Evolutionary conservation across 1,284 basidiomycete species (phyloP).

Genomic region (Apiotrichum sp.): DNA sequence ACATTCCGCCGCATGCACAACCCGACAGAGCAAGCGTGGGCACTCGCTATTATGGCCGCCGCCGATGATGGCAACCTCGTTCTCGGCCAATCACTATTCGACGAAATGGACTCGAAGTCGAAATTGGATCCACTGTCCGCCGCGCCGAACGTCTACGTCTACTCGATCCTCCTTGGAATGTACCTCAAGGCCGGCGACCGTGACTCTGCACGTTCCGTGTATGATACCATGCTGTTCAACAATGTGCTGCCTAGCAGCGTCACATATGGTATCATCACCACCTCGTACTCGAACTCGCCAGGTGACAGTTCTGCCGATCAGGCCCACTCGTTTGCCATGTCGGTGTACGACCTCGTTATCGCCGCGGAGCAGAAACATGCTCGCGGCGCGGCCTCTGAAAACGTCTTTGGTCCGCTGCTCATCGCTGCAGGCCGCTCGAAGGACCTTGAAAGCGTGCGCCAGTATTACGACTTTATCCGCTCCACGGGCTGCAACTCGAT

Average conservation of each 20-base stretch:
- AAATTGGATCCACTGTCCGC: constrained; percentile 33
- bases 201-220: constrained; percentile 59
- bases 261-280: constrained; percentile 67
- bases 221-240: constrained; percentile 65
- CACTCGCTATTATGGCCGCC: constrained; percentile 74
- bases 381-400: constrained; percentile 25
- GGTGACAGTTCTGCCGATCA: constrained; percentile 26
- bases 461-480: constrained; percentile 48
- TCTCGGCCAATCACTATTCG: constrained; percentile 62
- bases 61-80: constrained; percentile 67
- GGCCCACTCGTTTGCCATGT: constrained; percentile 37
- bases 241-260: constrained; percentile 64
- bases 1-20: constrained; percentile 57
- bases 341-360: constrained; percentile 19
- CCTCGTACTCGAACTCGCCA: constrained; percentile 43
- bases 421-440: constrained; percentile 25
- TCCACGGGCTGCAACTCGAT: constrained; percentile 9
- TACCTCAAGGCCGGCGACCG: constrained; percentile 60
- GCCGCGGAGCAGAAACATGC: constrained; percentile 14
- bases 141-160: constrained; percentile 53
- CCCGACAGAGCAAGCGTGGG: constrained; percentile 54
- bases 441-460: constrained; percentile 51
- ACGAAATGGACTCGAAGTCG: constrained; percentile 55
- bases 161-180: constrained; percentile 83
- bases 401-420: constrained; percentile 36